Conservation (phyloP, 192 early-diverging fungal species). For the Dimargaris xerosporica region DNA sequence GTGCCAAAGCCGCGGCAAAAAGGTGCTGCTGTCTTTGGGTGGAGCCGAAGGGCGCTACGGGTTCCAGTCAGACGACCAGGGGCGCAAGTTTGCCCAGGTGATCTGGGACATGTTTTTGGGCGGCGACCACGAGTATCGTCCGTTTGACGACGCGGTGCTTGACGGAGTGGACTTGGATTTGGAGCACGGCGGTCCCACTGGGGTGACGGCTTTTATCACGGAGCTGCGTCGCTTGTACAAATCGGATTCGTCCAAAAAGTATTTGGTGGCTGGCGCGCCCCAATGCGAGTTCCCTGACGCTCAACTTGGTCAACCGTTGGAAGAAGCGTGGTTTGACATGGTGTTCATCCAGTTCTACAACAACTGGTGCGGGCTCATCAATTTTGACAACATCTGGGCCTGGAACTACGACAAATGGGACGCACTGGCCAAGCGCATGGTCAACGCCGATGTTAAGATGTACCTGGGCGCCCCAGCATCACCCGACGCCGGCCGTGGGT, state of each 20-base stretch:
- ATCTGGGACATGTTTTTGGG: constrained; percentile 46
- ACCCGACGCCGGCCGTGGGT: constrained; percentile 38
- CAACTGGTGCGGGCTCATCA: constrained; percentile 40
- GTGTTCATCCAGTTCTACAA: constrained; percentile 56
- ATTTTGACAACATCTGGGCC: constrained; percentile 27
- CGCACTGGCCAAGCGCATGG: constrained; percentile 39
- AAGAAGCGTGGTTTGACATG: constrained; percentile 43
- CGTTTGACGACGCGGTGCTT: constrained; percentile 40
- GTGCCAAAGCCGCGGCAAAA: constrained; percentile 49
- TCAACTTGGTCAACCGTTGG: constrained; percentile 36
- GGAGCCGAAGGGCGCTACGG: constrained; percentile 46
- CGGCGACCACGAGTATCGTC: constrained; percentile 34
- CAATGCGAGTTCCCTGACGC: constrained; percentile 46
- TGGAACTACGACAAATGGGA: constrained; percentile 64
- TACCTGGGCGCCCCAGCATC: constrained; percentile 48
- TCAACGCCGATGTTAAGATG: constrained; percentile 45
- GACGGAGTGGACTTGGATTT: constrained; percentile 48
- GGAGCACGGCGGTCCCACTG: constrained; percentile 28
- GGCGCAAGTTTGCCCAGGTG: constrained; percentile 31
- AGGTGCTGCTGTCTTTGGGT: constrained; percentile 44
- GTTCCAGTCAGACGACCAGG: constrained; percentile 28
- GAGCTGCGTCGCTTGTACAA: constrained; percentile 30
- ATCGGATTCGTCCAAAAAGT: constrained; percentile 27
- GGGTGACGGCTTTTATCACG: constrained; percentile 27
- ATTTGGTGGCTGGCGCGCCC: constrained; percentile 40